These are phyloP conservation scores for Alternaria postmessia DNA, from an alignment of 2,329 filamentous ascomycete genomes.

Conservation along the genomic window DNA sequence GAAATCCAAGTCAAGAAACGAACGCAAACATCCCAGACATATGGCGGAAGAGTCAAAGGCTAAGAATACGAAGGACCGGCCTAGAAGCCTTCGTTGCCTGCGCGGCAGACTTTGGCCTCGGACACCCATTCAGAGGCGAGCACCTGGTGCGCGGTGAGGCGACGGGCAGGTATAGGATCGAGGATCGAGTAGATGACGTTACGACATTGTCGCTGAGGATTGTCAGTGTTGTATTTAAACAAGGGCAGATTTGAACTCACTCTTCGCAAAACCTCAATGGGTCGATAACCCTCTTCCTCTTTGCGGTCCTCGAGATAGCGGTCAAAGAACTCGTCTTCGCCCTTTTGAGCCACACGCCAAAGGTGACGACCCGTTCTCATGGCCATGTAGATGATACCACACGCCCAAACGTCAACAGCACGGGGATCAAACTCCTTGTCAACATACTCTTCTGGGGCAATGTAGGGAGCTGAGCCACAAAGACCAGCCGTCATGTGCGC, in stretches of 20 bases:
- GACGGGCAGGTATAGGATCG: conserved; percentile 89
- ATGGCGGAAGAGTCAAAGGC: conserved; percentile 18
- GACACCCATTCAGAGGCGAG: conserved; percentile 98
- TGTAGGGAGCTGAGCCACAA: conserved; percentile 96
- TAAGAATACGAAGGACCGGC: conserved; percentile 20
- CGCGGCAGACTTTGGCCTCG: conserved; percentile 96
- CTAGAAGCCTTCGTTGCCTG: conserved; percentile 92
- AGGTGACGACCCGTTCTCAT: conserved; percentile 96
- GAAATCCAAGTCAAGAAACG: conserved; percentile 34
- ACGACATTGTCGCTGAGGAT: conserved; percentile 82
- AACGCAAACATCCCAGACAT: conserved; percentile 26
- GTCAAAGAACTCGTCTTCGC: conserved; percentile 96
- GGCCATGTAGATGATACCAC: conserved; percentile 99
- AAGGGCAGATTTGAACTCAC: conserved; percentile 64
- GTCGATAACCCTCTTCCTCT: conserved; percentile 94
- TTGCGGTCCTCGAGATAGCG: conserved; percentile 91
- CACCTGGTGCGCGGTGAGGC: conserved; percentile 94
- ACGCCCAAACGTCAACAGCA: conserved; percentile 98
- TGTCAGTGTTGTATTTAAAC: conserved; percentile 19
- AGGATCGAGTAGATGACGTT: conserved; percentile 99
- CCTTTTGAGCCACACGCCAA: conserved; percentile 96
- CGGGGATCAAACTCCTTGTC: conserved; percentile 96
- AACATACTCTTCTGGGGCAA: conserved; percentile 94
- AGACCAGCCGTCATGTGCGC: conserved; percentile 98
- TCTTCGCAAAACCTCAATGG: conserved; percentile 93